These are phyloP conservation scores for Metschnikowia lunata DNA, from an alignment of 805 yeast species.

Conservation along the genomic window DNA sequence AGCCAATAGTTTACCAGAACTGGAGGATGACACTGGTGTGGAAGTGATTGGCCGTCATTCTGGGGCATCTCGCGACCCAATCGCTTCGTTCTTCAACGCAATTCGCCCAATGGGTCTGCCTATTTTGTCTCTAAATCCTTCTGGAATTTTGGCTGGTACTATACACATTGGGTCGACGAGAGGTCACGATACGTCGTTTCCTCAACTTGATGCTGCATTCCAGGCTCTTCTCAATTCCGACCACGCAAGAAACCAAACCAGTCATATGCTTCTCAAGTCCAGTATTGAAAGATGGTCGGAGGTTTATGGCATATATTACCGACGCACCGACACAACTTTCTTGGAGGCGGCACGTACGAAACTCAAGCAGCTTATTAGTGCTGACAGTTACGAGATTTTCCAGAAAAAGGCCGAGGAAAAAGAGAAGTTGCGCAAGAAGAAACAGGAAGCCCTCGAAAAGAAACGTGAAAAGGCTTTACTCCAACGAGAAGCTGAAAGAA, in stretches of 20 bases:
- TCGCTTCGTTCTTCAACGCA: slow-evolving; percentile 25
- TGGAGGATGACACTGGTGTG: slow-evolving; percentile 8
- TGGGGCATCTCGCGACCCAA: slow-evolving; percentile 19
- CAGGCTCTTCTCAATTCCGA: slow-evolving; percentile 16
- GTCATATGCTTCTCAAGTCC: slow-evolving; percentile 34
- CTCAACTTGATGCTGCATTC: slow-evolving; percentile 25
- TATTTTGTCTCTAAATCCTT: slow-evolving; percentile 8
- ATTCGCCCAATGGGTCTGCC: slow-evolving; percentile 22
- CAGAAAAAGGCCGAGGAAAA: slow-evolving; percentile 26
- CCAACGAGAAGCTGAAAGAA: slow-evolving; percentile 26
- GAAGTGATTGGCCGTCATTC: slow-evolving; percentile 10
- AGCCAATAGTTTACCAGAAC: slow-evolving; percentile 9
- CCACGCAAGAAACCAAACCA: slow-evolving; percentile 10
- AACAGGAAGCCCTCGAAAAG: slow-evolving; percentile 29
- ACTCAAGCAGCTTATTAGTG: slow-evolving; percentile 35
- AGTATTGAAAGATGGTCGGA: slow-evolving; percentile 71
- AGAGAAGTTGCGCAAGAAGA: slow-evolving; percentile 21
- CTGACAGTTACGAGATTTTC: slow-evolving; percentile 42
- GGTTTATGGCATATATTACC: slow-evolving; percentile 28
- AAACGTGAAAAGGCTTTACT: slow-evolving; percentile 27
- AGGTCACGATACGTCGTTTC: slow-evolving; percentile 5
- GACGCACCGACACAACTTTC: slow-evolving; percentile 1
- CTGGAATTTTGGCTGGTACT: slow-evolving; percentile 5
- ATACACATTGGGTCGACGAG: slow-evolving; percentile 3
- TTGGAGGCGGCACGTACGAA: slow-evolving; percentile 2